A percentile compares a stretch with the other conserved stretches of the same genome.
These are phyloP conservation scores for Cyanidium caldarium DNA, from an alignment of 23 red algal species.

Conservation along the genomic window DNA sequence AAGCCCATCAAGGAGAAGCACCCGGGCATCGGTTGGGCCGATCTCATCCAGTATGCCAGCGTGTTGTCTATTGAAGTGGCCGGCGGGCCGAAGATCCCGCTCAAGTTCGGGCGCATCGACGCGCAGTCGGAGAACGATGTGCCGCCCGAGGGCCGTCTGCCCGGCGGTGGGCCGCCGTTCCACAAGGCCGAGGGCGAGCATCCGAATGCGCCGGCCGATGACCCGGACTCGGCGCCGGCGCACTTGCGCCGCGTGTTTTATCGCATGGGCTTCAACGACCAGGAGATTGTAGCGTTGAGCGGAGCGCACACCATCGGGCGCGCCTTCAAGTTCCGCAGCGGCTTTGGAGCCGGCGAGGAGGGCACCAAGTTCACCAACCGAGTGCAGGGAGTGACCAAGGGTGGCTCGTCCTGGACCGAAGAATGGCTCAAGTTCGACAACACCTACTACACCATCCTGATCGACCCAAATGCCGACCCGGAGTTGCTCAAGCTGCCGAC, in stretches of 20 bases:
- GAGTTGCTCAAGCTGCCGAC: slow-evolving; percentile 43
- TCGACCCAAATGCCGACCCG: slow-evolving; percentile 76
- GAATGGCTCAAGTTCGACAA: slow-evolving; percentile 69
- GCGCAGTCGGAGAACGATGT: slow-evolving; percentile 29
- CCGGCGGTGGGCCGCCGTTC: slow-evolving; percentile 9
- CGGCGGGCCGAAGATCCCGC: slow-evolving; percentile 76
- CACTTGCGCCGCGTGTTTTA: slow-evolving; percentile 83
- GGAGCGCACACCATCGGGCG: slow-evolving; percentile 86
- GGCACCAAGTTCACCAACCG: slow-evolving; percentile 1
- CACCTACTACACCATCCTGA: slow-evolving; percentile 71
- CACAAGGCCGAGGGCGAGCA: slow-evolving; percentile 9
- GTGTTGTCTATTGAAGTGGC: slow-evolving; percentile 52
- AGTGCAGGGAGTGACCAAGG: slow-evolving; percentile 7
- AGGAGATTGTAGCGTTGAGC: slow-evolving; percentile 68
- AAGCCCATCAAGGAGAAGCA: slow-evolving; percentile 93
- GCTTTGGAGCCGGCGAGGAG: slow-evolving; percentile 44
- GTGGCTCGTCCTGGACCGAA: slow-evolving; percentile 50
- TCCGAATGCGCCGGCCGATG: not conserved
- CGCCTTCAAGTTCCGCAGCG: slow-evolving; percentile 46
- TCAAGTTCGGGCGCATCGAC: slow-evolving; percentile 72
- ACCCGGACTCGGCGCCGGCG: slow-evolving; percentile 37
- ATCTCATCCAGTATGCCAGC: slow-evolving; percentile 68
- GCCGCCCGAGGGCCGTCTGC: slow-evolving; percentile 64
- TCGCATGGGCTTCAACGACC: slow-evolving; percentile 92
- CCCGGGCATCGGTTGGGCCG: slow-evolving; percentile 68